Base-by-base conservation (phyloP, 257 asterid species). In the Capsicum chinense region DNA sequence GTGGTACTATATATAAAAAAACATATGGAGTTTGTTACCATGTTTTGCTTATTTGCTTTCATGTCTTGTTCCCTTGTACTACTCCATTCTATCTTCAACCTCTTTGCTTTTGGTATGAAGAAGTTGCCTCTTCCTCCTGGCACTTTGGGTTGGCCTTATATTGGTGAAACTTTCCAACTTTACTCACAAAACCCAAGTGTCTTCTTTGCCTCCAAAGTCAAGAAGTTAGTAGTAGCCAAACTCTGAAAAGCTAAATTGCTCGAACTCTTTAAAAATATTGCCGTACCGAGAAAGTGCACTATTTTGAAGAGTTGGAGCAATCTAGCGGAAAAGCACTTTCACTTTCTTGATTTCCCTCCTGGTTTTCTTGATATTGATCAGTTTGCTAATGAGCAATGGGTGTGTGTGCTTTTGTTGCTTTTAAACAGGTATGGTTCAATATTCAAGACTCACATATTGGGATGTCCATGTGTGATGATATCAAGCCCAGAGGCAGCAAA, bases 101-200 rank as follows among this genome's bases (percentile, higher is more conserved):
- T 82, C 82, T 48, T 83, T 79, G 48, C 91, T 48, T 89, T 67
- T 5, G 86, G 89, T 13, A 83, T 78, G 16, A 81, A 48, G 12
- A 90, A 88, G 79, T 59, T 92, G 63, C 93, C 93, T 7, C 95
- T 94, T 3, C 98, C 98, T 10, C 98, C 98, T n/a, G 98, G 98
- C 58, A 85, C 93, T 80, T 83, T 94, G 90, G 98, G 98, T 5
- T 92, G 95, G 95, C 97, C 93, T 80, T 94, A 94, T 78, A 87
- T 94, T 79, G 98, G 98, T 1, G 98, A 94, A 87, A 94, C 98
- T 54, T 91, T 94, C 84, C 95, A 90, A 63, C 92, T 94, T 56
- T 94, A 94, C 88, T 94, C 98, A 2, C 92, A 92, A 56, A 91
- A 94, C 57, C 98, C 98, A 56, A 94, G 92, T 84, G 88, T 90